Evolutionary conservation across 2,329 filamentous ascomycete species (phyloP).

Genomic region (Monilinia aucupariae): DNA sequence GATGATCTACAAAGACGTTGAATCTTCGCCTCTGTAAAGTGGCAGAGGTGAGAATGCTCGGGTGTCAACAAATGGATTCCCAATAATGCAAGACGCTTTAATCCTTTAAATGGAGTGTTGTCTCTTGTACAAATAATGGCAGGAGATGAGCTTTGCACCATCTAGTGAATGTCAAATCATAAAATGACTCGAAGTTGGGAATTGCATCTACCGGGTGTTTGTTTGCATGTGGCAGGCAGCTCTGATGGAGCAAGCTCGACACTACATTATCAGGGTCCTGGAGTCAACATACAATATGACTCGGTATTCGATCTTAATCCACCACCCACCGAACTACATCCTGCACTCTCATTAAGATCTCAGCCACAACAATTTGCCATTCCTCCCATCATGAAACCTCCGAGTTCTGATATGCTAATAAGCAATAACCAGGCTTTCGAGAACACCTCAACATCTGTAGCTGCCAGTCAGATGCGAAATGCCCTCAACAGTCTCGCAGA

Average conservation of each 20-base stretch:
- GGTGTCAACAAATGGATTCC: background rate
- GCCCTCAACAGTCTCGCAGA: slow-evolving; percentile 87
- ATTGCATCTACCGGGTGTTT: slow-evolving; percentile 24
- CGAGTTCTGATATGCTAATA: slow-evolving; percentile 2
- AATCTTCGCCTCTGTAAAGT: background rate
- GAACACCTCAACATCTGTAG: slow-evolving; percentile 97
- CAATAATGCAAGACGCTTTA: background rate
- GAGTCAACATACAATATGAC: background rate
- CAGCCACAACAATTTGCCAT: background rate
- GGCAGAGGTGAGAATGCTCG: background rate
- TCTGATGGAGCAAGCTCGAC: slow-evolving; percentile 3
- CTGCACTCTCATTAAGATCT: background rate
- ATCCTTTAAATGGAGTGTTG: background rate
- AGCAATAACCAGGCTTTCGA: slow-evolving; percentile 72
- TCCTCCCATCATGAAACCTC: background rate
- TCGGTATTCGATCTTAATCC: background rate
- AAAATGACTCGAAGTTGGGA: slow-evolving; percentile 12
- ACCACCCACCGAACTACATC: background rate
- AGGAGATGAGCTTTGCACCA: background rate
- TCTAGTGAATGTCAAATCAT: slow-evolving; percentile 1
- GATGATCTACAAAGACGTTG: background rate
- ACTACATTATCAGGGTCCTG: slow-evolving; percentile 12
- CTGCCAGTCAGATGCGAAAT: slow-evolving; percentile 98
- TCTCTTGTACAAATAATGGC: background rate
- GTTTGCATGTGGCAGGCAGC: slow-evolving; percentile 19